These are phyloP conservation scores for Protoeuglena noctilucae DNA, from an alignment of 139 green algal species.

Conservation along the genomic window DNA sequence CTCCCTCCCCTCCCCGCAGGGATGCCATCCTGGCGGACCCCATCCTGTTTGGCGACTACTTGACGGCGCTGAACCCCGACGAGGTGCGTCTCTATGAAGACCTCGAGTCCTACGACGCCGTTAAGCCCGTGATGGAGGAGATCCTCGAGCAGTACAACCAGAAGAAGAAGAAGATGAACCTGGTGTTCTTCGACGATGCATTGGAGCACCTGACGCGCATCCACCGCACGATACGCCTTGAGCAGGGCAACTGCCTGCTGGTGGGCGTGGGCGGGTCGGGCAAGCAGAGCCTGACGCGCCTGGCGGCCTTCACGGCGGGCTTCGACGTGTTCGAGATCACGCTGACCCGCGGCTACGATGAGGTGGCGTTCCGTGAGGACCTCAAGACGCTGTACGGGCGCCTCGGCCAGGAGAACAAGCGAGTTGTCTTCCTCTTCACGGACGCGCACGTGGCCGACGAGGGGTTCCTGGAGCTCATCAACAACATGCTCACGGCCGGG, in stretches of 20 bases:
- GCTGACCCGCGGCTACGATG: slow-evolving; percentile 68
- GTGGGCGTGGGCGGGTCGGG: slow-evolving; percentile 41
- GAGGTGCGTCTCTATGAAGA: slow-evolving; percentile 52
- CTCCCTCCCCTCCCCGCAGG: no score
- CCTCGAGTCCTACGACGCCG: slow-evolving; percentile 32
- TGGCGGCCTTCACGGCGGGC: slow-evolving; percentile 39
- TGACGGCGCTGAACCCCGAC: slow-evolving; percentile 13
- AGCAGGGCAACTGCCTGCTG: slow-evolving; percentile 37
- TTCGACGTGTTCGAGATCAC: slow-evolving; percentile 73
- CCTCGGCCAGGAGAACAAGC: slow-evolving; percentile 53
- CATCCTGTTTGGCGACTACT: slow-evolving; percentile 66
- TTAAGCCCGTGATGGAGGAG: slow-evolving; percentile 53
- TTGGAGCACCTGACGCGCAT: slow-evolving; percentile 68
- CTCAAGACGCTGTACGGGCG: slow-evolving; percentile 62
- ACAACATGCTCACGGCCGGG: slow-evolving; percentile 73
- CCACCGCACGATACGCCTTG: slow-evolving; percentile 45
- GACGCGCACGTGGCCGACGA: slow-evolving; percentile 67
- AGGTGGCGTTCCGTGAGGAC: slow-evolving; percentile 58
- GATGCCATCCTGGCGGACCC: slow-evolving; percentile 34
- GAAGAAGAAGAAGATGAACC: slow-evolving; percentile 48
- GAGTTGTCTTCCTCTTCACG: slow-evolving; percentile 61
- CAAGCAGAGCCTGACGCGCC: slow-evolving; percentile 36
- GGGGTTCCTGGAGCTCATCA: slow-evolving; percentile 73
- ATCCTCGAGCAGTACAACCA: slow-evolving; percentile 50
- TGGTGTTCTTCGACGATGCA: slow-evolving; percentile 73